Evolutionary conservation across 2,329 filamentous ascomycete species (phyloP).

Genomic region (Penicillium hesseltinei): DNA sequence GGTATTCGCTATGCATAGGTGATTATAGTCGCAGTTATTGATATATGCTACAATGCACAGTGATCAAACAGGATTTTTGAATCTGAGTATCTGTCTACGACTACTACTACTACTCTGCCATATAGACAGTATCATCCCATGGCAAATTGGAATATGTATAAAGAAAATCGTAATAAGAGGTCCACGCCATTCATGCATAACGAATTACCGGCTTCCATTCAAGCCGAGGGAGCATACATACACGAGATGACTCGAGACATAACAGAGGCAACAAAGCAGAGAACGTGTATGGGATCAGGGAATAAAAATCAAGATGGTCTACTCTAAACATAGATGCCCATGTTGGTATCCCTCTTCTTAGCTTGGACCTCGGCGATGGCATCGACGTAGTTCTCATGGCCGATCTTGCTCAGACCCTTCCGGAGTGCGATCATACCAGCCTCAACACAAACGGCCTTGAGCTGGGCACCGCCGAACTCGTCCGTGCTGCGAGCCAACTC

Average conservation of each 20-base stretch:
- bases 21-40: not conserved
- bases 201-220: constrained; percentile 21
- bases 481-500: constrained; percentile 95
- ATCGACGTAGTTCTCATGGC: constrained; percentile 98
- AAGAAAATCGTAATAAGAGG: not conserved
- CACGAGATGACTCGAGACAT: constrained; percentile 19
- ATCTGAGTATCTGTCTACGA: not conserved
- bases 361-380: constrained; percentile 86
- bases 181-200: constrained; percentile 14
- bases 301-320: constrained; percentile 12
- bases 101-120: not conserved
- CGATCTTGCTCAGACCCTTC: constrained; percentile 92
- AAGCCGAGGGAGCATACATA: constrained; percentile 20
- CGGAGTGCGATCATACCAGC: constrained; percentile 98
- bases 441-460: constrained; percentile 98
- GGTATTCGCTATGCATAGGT: not conserved
- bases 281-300: constrained; percentile 1
- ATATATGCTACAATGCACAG: constrained; percentile 1
- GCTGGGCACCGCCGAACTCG: constrained; percentile 94
- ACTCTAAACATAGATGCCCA: constrained; percentile 46
- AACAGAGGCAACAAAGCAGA: not conserved
- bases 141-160: not conserved
- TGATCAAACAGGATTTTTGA: not conserved
- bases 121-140: not conserved
- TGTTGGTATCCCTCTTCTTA: constrained; percentile 81